Evolutionary conservation across 441 rosid genomes (phyloP).

Genomic region (Populus hybrid): DNA sequence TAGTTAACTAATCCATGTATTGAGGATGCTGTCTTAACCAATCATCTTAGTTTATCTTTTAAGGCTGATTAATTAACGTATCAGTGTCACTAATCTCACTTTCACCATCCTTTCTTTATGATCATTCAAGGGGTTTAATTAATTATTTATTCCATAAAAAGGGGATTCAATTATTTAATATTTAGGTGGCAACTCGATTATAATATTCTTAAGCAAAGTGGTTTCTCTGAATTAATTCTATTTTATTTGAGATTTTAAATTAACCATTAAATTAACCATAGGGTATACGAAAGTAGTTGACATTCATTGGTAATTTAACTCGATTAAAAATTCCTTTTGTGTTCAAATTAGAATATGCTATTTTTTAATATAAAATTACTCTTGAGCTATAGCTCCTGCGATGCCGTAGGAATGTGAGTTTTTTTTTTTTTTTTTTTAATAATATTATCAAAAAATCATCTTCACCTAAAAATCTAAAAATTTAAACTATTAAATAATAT

Average conservation of each 20-base stretch:
- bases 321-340: too few relatives aligned
- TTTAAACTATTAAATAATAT: too few relatives aligned
- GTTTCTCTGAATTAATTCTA: background rate
- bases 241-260: too few relatives aligned
- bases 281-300: background rate
- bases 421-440: too few relatives aligned
- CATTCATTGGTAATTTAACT: background rate
- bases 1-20: slow-evolving; percentile 25
- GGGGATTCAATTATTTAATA: background rate
- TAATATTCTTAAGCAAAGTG: background rate
- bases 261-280: too few relatives aligned
- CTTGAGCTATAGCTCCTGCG: too few relatives aligned
- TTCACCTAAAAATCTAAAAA: too few relatives aligned
- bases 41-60: background rate
- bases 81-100: background rate
- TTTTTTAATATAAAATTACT: too few relatives aligned
- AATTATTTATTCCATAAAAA: background rate
- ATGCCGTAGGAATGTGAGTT: too few relatives aligned
- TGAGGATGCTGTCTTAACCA: slow-evolving; percentile 27
- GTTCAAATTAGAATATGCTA: too few relatives aligned
- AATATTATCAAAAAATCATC: too few relatives aligned
- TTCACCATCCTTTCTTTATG: background rate
- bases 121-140: background rate
- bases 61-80: background rate
- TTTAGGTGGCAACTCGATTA: background rate